These are phyloP conservation scores for Pseudogymnoascus sp. DNA, from an alignment of 2,329 filamentous ascomycete species.

Conservation along the genomic window DNA sequence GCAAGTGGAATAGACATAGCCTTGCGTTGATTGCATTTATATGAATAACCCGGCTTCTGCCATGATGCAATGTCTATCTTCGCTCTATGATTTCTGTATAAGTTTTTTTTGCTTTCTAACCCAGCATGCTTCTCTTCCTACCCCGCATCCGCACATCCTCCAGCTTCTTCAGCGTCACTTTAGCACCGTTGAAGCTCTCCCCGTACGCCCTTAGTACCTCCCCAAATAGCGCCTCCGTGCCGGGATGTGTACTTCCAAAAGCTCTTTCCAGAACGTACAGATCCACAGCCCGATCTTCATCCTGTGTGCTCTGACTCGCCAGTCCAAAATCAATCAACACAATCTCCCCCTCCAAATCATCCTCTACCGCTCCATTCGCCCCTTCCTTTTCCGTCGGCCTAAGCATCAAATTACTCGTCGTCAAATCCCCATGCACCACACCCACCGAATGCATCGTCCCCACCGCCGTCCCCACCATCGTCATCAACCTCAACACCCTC, in stretches of 20 bases:
- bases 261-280: conserved; percentile 92
- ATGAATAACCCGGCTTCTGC: neutral
- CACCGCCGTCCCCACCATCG: conserved; percentile 63
- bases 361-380: conserved; percentile 21
- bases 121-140: conserved; percentile 94
- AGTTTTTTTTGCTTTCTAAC: conserved; percentile 41
- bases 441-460: conserved; percentile 76
- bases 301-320: conserved; percentile 70
- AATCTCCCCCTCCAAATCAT: conserved; percentile 62
- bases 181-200: conserved; percentile 67
- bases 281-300: conserved; percentile 93
- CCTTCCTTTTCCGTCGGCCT: conserved; percentile 29
- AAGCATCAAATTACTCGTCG: conserved; percentile 95
- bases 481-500: conserved; percentile 53
- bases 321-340: conserved; percentile 94
- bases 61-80: neutral
- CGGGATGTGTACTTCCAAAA: conserved; percentile 90
- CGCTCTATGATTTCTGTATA: neutral
- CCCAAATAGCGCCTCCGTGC: conserved; percentile 69
- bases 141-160: conserved; percentile 92
- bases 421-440: conserved; percentile 90
- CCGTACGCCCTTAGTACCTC: conserved; percentile 71
- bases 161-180: conserved; percentile 68
- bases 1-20: conserved; percentile 1
- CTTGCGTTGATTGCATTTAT: conserved; percentile 1